Evolutionary conservation across 495 filamentous ascomycete species (phyloP).

Genomic region (Penicillium maclennaniae): DNA sequence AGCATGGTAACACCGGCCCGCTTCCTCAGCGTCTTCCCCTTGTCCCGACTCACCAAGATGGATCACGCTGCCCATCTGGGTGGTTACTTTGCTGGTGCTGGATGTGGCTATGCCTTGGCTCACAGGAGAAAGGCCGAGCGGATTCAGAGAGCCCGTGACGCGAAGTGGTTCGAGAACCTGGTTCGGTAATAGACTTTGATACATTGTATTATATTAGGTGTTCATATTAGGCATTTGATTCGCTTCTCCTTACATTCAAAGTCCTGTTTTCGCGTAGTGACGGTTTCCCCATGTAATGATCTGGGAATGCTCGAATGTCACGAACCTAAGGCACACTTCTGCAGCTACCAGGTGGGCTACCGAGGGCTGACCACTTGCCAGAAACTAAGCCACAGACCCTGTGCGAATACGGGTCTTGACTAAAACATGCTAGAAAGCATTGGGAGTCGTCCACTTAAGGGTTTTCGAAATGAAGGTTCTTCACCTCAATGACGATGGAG

Average conservation of each 20-base stretch:
- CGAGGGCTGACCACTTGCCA: too few relatives aligned
- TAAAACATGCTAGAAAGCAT: too few relatives aligned
- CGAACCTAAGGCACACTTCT: too few relatives aligned
- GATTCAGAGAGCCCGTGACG: slow-evolving; percentile 15
- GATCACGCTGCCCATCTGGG: slow-evolving; percentile 74
- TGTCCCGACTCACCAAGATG: slow-evolving; percentile 34
- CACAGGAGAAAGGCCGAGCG: slow-evolving; percentile 17
- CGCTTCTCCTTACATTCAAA: background rate
- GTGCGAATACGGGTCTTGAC: too few relatives aligned
- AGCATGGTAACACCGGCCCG: slow-evolving; percentile 28
- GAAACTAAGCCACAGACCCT: too few relatives aligned
- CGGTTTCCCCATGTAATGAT: too few relatives aligned
- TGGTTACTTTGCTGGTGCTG: slow-evolving; percentile 54
- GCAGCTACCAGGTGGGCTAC: too few relatives aligned
- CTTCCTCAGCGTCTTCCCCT: slow-evolving; percentile 19
- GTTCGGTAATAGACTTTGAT: background rate
- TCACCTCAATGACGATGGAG: too few relatives aligned
- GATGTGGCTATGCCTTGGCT: slow-evolving; percentile 29
- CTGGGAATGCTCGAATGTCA: too few relatives aligned
- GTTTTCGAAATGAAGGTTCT: too few relatives aligned
- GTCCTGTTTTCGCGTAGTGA: too few relatives aligned
- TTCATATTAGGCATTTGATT: background rate
- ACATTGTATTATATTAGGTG: background rate
- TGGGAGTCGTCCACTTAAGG: too few relatives aligned
- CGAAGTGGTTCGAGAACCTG: slow-evolving; percentile 14